phyloP scores from a whole-genome alignment of 176 grass and related monocot genomes.

The Musa acuminata region DNA sequence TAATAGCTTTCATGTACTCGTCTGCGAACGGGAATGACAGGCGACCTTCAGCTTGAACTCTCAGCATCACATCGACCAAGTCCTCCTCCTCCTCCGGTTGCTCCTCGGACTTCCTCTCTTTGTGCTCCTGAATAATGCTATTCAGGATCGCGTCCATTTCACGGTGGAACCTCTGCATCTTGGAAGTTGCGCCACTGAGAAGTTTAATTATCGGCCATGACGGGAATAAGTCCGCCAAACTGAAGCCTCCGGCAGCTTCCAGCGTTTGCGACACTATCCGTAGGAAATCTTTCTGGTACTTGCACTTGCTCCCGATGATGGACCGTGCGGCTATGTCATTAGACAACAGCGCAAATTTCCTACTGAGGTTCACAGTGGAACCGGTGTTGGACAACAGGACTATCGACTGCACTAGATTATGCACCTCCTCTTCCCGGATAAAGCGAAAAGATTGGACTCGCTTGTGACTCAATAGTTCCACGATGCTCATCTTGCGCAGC shows the following conservation, averaged over 20 bases:
- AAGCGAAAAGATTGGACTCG: too few species aligned
- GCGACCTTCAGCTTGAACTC: neutral
- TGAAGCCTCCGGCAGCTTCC: neutral
- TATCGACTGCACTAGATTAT: too few species aligned
- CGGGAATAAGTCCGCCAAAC: neutral
- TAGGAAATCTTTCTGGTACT: slow-evolving; percentile 19
- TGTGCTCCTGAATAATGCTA: neutral
- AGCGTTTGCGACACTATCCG: neutral
- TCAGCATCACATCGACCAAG: neutral
- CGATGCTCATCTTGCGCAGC: too few species aligned
- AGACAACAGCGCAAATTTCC: neutral
- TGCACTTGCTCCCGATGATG: slow-evolving; percentile 23
- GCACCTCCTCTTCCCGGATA: too few species aligned
- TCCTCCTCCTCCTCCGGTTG: neutral
- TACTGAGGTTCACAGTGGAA: too few species aligned
- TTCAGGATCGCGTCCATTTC: neutral
- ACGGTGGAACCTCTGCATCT: neutral
- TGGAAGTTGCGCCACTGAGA: neutral
- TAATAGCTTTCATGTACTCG: neutral
- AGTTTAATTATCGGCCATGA: neutral
- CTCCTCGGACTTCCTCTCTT: neutral
- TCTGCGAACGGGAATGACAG: neutral
- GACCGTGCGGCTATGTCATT: slow-evolving; percentile 10
- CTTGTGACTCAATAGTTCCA: too few species aligned
- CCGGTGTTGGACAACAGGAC: too few species aligned